Base-by-base conservation (phyloP, 2,329 filamentous ascomycete species). In the Zelopaecilomyces penicillatus region DNA sequence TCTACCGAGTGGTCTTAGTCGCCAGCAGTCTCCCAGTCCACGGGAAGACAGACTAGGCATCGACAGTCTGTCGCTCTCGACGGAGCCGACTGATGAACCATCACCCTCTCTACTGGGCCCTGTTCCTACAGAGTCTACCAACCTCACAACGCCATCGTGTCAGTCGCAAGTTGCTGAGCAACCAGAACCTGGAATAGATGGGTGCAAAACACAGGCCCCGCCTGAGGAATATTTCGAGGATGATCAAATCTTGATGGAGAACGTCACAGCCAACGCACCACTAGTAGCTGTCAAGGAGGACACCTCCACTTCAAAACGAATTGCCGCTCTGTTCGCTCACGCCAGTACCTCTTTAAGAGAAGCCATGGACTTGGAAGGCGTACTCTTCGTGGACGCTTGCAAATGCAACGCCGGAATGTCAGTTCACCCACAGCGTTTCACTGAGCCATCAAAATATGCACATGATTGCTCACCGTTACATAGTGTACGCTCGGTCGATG, bases 281-380 rank as follows among this genome's bases (percentile, higher is more conserved):
- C 9, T 37, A 12, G 41, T 42, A 9, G 41, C 31, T 6, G 41
- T 42, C 12, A 42, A 11, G 10, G 41, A 42, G 41, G 37, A 19
- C 11, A 37, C 30, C 19, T 35, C 31, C 10, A 34, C 30, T 9
- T 33, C 41, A 28, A 42, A 31, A n/a, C 41, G 28, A 4, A 42
- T 42, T 29, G 41, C 41, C 9, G 2, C 32, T 12, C 30, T 42
- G n/a, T 42, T 36, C 32, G n/a, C 12, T 28, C 41, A 42, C 8
- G 41, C 41, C 4, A 36, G 41, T 27, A 30, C 11, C 11, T 34
- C 37, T 12, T 29, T 42, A 2, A 42, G 30, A 33, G 41, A 42
- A 28, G 35, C 41, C 9, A 42, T 42, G 41, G 41, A 42, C 12
- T 27, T 42, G 27, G 41, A 42, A 10, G 41, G 41, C 30, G 41